Evolutionary conservation across 2,329 filamentous ascomycete species (phyloP), one percentile per base, ranked within the genome.

Genomic region (Blastomyces parvus): DNA sequence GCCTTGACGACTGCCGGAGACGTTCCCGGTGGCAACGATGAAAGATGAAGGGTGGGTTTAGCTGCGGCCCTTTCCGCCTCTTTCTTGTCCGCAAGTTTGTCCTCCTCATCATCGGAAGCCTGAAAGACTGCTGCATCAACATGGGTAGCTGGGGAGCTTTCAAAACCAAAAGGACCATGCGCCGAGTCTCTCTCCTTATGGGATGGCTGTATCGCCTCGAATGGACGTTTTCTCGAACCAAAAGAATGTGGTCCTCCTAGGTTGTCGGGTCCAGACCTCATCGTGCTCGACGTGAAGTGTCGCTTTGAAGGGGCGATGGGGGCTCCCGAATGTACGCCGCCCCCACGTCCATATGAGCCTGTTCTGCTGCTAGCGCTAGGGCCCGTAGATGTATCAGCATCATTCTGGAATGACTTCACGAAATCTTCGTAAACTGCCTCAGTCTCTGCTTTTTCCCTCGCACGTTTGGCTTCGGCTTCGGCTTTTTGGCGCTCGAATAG

Each of bases 341-440:
- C 70, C 67, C 71, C 76, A 68, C 70, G 72, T 64, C 71, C 73
- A 63, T 70, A 70, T 40, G 69, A 60, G 36, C 67, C 70, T 40
- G 62, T 57, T 61, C 70, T 69, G 61, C 69, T 67, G 33, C 61
- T 27, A 14, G 67, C 56, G 33, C 63, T 64, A 36, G 69, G 65
- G 33, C 66, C 67, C 4, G 64, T 53, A 0, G 66, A 60, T 61
- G 62, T 66, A 60, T 65, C 68, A 30, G 69, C 71, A 65, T 80
- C 80, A 66, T 79, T 80, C 63, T 80, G 81, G 66, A 81, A 83
- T 25, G 79, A 91, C 76, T 93, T 93, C 63, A 94, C 85, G 68
- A 96, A 96, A 67, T 93, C 90, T 69, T 91, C 86, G 74, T 92
- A 89, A 0, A 91, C 90, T 30, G 90, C 91, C 27, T 89, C 90